Evolutionary conservation across 1,139 yeast species (phyloP).

Genomic region (Debaryomyces fabryi): DNA sequence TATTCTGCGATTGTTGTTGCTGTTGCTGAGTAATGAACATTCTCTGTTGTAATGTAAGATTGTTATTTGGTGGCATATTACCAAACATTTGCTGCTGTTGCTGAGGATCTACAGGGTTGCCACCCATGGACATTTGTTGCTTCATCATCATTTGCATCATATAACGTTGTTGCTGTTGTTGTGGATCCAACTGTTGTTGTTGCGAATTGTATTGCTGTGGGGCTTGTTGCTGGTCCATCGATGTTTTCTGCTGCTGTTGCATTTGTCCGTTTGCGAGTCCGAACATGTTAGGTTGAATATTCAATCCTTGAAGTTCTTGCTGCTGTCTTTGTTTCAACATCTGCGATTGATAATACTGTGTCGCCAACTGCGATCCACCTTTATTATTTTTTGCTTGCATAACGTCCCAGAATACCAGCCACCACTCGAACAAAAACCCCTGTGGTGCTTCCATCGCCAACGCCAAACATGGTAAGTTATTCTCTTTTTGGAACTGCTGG

Average conservation of each 20-base stretch:
- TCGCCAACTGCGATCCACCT: slow-evolving; percentile 63
- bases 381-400: slow-evolving; percentile 74
- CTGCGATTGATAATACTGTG: slow-evolving; percentile 73
- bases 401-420: slow-evolving; percentile 96
- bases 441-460: slow-evolving; percentile 79
- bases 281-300: slow-evolving; percentile 6
- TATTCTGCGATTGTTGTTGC: slow-evolving; percentile 32
- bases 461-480: slow-evolving; percentile 51
- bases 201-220: slow-evolving; percentile 25
- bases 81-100: slow-evolving; percentile 26
- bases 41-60: slow-evolving; percentile 11
- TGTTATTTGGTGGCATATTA: slow-evolving; percentile 17
- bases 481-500: slow-evolving; percentile 29
- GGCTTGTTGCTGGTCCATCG: slow-evolving; percentile 25
- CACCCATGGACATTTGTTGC: slow-evolving; percentile 23
- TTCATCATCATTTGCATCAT: slow-evolving; percentile 29
- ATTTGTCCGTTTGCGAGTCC: slow-evolving; percentile 14
- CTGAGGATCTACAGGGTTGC: slow-evolving; percentile 25
- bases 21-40: slow-evolving; percentile 14
- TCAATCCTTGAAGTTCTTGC: slow-evolving; percentile 33
- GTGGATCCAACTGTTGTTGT: slow-evolving; percentile 12
- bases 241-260: slow-evolving; percentile 24
- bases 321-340: slow-evolving; percentile 65
- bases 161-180: slow-evolving; percentile 28
- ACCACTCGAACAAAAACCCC: slow-evolving; percentile 90